phyloP scores from a whole-genome alignment of 2,329 filamentous ascomycete species.

The Torrubiella hemipterigena region DNA sequence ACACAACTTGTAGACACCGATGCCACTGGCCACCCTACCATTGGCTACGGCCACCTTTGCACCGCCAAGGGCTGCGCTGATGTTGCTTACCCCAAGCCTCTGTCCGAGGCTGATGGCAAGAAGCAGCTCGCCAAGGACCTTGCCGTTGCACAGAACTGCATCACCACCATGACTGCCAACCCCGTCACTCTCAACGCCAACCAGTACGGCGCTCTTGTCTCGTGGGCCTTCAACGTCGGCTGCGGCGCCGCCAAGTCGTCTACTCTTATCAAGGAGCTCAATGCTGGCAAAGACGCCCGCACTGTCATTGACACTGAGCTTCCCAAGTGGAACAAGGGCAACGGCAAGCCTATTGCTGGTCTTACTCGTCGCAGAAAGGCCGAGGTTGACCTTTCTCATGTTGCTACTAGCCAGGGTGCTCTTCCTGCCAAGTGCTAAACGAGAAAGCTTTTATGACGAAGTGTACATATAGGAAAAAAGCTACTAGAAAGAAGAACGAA shows the following conservation, averaged over 20 bases:
- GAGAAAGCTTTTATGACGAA: neutral
- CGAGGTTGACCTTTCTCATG: conserved; percentile 22
- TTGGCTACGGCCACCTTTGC: conserved; percentile 41
- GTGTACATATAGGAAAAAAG: neutral
- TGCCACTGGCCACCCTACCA: conserved; percentile 32
- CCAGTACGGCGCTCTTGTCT: conserved; percentile 33
- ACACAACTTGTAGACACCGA: conserved; percentile 16
- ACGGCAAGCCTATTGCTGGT: conserved; percentile 21
- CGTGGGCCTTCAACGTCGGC: conserved; percentile 33
- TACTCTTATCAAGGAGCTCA: conserved; percentile 25
- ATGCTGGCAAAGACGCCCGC: conserved; percentile 23
- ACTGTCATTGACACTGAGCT: conserved; percentile 28
- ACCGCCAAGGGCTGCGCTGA: conserved; percentile 26
- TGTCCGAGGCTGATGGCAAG: conserved; percentile 26
- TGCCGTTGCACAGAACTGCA: conserved; percentile 3
- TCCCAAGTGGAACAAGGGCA: conserved; percentile 28
- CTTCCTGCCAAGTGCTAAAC: conserved; percentile 2
- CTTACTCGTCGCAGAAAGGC: conserved; percentile 23
- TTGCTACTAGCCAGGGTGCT: conserved; percentile 9
- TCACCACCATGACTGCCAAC: conserved; percentile 5
- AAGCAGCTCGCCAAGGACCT: conserved; percentile 27
- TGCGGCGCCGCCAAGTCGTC: conserved; percentile 22
- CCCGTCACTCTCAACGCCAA: conserved; percentile 28
- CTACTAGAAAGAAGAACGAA: no score
- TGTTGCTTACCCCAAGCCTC: conserved; percentile 30